Conservation (phyloP, 805 yeast genomes). For the Lipomyces yamanashiensis region DNA sequence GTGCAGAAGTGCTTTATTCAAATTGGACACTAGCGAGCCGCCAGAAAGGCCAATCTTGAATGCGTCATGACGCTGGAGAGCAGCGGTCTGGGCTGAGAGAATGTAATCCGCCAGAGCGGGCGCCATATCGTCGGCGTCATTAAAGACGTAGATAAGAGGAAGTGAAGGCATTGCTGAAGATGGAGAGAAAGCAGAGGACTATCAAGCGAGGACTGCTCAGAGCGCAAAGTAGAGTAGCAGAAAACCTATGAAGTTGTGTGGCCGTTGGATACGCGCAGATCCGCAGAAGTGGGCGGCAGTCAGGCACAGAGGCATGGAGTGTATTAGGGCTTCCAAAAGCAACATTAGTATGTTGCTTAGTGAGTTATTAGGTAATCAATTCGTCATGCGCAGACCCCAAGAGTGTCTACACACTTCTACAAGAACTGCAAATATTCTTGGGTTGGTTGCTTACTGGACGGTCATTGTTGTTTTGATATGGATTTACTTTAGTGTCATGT, state of each 20-base stretch:
- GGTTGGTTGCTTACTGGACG: not conserved
- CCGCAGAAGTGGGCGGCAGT: not conserved
- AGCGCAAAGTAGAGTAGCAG: not conserved
- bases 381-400: not conserved
- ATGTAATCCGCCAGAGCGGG: slow-evolving; percentile 97
- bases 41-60: slow-evolving; percentile 93
- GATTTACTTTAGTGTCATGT: not conserved
- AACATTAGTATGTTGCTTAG: not conserved
- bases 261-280: not conserved
- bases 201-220: not conserved
- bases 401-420: not conserved
- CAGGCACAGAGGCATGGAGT: not conserved
- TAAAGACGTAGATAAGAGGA: slow-evolving; percentile 91
- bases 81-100: slow-evolving; percentile 80
- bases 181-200: not conserved
- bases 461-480: not conserved
- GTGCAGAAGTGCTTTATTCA: slow-evolving; percentile 80
- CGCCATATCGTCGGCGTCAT: slow-evolving; percentile 87
- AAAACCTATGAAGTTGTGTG: not conserved
- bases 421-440: not conserved
- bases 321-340: slow-evolving; percentile 2
- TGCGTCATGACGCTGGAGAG: slow-evolving; percentile 67
- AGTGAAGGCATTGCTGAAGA: slow-evolving; percentile 56
- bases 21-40: slow-evolving; percentile 85
- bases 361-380: not conserved